Conservation (phyloP, 768 basidiomycete genomes). For the Boletus sp. region DNA sequence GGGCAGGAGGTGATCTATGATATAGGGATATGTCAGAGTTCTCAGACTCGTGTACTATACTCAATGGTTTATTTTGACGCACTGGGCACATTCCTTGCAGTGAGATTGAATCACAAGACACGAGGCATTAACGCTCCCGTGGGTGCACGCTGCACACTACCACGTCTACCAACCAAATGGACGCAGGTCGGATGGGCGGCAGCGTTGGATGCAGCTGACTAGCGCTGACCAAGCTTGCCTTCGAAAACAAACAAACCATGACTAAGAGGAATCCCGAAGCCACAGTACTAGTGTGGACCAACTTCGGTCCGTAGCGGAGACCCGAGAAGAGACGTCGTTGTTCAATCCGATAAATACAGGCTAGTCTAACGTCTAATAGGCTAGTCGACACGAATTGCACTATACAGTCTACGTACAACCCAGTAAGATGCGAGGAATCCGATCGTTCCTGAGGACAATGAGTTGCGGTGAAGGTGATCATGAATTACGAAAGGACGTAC, state of each 20-base stretch:
- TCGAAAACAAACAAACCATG: background rate
- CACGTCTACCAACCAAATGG: background rate
- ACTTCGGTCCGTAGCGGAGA: background rate
- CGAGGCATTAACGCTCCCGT: no score
- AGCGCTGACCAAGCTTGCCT: background rate
- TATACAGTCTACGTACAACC: conserved; percentile 84
- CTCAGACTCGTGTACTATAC: background rate
- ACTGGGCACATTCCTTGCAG: background rate
- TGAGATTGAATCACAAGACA: no score
- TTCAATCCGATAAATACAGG: conserved; percentile 13
- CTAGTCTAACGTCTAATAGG: background rate
- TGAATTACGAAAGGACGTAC: conserved; percentile 36
- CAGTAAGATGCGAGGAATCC: conserved; percentile 91
- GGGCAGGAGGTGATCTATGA: background rate
- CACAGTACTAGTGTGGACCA: background rate
- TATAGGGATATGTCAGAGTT: background rate
- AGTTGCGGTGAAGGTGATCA: background rate
- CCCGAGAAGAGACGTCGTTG: background rate
- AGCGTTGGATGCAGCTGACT: no score
- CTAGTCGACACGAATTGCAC: conserved; percentile 75
- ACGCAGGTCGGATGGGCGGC: no score
- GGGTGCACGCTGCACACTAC: no score
- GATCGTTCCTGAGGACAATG: conserved; percentile 65
- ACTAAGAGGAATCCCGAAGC: background rate
- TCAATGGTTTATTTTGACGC: background rate